Evolutionary conservation across 345 rosid species (phyloP), one percentile per base, ranked within the genome.

Genomic region (Hibiscus tridactylites): DNA sequence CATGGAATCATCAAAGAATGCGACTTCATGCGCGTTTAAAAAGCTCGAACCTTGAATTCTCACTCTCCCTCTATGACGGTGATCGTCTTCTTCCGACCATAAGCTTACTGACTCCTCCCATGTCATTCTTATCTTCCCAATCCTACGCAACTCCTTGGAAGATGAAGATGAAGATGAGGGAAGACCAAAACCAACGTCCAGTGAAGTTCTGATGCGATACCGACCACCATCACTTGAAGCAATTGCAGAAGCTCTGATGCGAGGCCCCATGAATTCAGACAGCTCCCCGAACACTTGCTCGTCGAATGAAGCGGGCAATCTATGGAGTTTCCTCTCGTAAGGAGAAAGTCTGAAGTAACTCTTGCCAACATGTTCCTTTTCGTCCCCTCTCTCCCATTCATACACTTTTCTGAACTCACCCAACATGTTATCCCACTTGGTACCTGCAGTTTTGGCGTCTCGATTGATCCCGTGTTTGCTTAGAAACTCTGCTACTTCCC

Each of bases 391-490:
- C 66, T 95, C 99, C 99, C 99, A 95, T 60, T 95, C 99, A 72
- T 85, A 84, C 5, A 95, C 99, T 72, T 92, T 92, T 74, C 98
- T 83, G 49, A 92, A 95, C 81, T 95, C 99, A 13, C 99, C 99
- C 72, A 95, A 81, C 99, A 95, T 92, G 76, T 95, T 95, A 78
- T 95, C 99, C 99, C 99, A 95, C 73, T 95, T 95, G 9, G 99
- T 95, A 39, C 97, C 97, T 13, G 99, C 96, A 4, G 96, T 95
- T 80, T 95, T 95, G 2, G 97, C 85, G 71, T 92, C 99, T 67
- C 99, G 82, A 69, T 83, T 89, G 19, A 95, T 78, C 2, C 96
- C 98, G 16, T 95, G 93, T 28, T 81, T 83, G 79, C 85, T 88
- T 75, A 95, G 64, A 73, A 79, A 95, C 72, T 90, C 99, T 0